These are phyloP conservation scores for Trichoderma sp. DNA, from an alignment of 2,329 filamentous ascomycete species.

Conservation along the genomic window DNA sequence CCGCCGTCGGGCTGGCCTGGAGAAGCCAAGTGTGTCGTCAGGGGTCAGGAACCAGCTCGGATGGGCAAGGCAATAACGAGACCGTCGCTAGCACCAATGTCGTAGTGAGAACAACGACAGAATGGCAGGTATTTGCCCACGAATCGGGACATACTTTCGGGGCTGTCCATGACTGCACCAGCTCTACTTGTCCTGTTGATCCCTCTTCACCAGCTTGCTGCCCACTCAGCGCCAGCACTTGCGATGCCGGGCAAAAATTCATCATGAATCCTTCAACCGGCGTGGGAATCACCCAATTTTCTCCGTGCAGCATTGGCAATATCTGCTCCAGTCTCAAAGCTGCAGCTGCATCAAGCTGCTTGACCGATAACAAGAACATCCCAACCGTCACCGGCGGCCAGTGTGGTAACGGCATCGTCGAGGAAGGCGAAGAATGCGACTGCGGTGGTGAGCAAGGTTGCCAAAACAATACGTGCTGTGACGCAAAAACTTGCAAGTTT, in stretches of 20 bases:
- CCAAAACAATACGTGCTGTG: conserved; percentile 77
- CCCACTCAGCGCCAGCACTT: conserved; percentile 68
- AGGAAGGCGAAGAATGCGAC: conserved; percentile 92
- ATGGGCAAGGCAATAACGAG: conserved; percentile 59
- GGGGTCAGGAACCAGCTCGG: conserved; percentile 58
- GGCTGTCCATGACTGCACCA: conserved; percentile 89
- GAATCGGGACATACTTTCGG: conserved; percentile 95
- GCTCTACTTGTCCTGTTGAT: conserved; percentile 68
- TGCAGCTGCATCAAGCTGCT: conserved; percentile 74
- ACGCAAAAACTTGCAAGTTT: conserved; percentile 86
- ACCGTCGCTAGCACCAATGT: conserved; percentile 87
- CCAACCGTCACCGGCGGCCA: conserved; percentile 79
- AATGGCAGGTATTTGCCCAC: conserved; percentile 96
- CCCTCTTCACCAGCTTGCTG: conserved; percentile 68
- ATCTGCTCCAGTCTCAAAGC: conserved; percentile 85
- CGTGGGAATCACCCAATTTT: conserved; percentile 75
- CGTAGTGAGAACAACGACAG: conserved; percentile 77
- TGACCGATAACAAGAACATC: conserved; percentile 85
- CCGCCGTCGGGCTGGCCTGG: conserved; percentile 92
- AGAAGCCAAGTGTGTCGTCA: conserved; percentile 79
- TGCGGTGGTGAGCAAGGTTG: conserved; percentile 80
- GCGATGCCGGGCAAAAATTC: conserved; percentile 76
- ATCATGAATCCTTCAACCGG: conserved; percentile 96
- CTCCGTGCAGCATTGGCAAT: conserved; percentile 87
- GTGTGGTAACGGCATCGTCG: conserved; percentile 97